Percentiles rank a stretch among this genome's conserved stretches.
Conservation (phyloP, 106 monocot genomes). For the Agapanthus africanus region DNA sequence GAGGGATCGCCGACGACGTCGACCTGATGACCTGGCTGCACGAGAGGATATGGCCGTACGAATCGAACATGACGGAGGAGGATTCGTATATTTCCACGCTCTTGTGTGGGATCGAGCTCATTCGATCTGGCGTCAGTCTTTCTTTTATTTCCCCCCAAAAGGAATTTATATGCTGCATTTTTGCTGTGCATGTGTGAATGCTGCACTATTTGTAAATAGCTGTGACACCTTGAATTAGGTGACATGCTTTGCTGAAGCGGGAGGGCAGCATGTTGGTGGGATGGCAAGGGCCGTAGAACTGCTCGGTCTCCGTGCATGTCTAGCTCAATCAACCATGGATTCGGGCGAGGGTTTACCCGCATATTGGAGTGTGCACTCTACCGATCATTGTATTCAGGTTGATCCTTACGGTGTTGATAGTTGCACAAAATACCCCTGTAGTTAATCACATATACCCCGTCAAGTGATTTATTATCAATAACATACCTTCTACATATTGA, state of each 20-base stretch:
- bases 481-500: too few species aligned
- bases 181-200: too few species aligned
- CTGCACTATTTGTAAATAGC: too few species aligned
- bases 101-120: slow-evolving; percentile 90
- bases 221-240: slow-evolving; percentile 54
- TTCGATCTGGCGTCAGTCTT: slow-evolving; percentile 60
- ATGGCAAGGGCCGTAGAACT: slow-evolving; percentile 83
- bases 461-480: too few species aligned
- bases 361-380: slow-evolving; percentile 49
- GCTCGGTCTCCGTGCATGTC: slow-evolving; percentile 78
- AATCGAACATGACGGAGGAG: slow-evolving; percentile 78
- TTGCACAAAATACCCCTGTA: too few species aligned
- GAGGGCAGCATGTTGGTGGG: slow-evolving; percentile 76
- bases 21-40: slow-evolving; percentile 92
- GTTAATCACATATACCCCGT: too few species aligned
- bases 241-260: slow-evolving; percentile 96
- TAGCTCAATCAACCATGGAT: slow-evolving; percentile 88
- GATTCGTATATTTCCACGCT: slow-evolving; percentile 88
- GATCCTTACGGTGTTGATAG: background rate
- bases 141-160: background rate
- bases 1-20: slow-evolving; percentile 91
- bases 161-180: background rate
- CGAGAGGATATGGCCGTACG: slow-evolving; percentile 87
- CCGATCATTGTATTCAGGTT: slow-evolving; percentile 77
- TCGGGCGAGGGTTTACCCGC: slow-evolving; percentile 70